Base-by-base conservation (phyloP, 1,139 yeast genomes). In the Meyerozyma elateridarum region DNA sequence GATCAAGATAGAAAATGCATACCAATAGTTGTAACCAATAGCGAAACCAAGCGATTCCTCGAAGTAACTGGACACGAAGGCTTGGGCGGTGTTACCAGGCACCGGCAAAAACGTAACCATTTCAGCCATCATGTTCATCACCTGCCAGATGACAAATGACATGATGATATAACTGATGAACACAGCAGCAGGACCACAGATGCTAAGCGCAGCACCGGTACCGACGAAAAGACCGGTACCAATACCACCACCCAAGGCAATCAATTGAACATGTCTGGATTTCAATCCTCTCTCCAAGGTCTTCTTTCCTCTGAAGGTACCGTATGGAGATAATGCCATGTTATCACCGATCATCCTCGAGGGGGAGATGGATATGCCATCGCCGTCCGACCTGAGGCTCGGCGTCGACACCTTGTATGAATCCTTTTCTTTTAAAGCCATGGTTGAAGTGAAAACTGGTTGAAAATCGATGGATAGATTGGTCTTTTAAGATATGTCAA, bases 51-150 rank as follows among this genome's bases (percentile, higher is more conserved):
- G 48, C 5, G 69, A 60, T 7, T 51, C 50, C 16, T 59, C 61
- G 21, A 61, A 41, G 41, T 56, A 65, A 35, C 61, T 64, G 31
- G 51, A 59, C 24, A 62, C 63, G 36, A 58, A 64, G 15, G 64
- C 48, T 34, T 59, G 64, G 15, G 70, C 59, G 15, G 25, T 17
- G 29, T 61, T 59, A 41, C 75, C 75, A 2, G 69, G 66, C 19
- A 62, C 40, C 0, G 85, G 85, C 31, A 76, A 57, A 40, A 65
- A 76, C 6, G 77, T 64, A 11, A 77, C 73, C 79, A 78, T 76
- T 48, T 76, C 85, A 15, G 76, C 81, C 37, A 78, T 54, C 52
- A 65, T 63, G 42, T 73, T 75, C 76, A 76, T 73, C 29, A 77
- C 73, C 20, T 67, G 60, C 59, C 66, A 77, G 27, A 77, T 70